phyloP scores from a whole-genome alignment of 306 rosid species.

The Cotoneaster glaucophyllus region DNA sequence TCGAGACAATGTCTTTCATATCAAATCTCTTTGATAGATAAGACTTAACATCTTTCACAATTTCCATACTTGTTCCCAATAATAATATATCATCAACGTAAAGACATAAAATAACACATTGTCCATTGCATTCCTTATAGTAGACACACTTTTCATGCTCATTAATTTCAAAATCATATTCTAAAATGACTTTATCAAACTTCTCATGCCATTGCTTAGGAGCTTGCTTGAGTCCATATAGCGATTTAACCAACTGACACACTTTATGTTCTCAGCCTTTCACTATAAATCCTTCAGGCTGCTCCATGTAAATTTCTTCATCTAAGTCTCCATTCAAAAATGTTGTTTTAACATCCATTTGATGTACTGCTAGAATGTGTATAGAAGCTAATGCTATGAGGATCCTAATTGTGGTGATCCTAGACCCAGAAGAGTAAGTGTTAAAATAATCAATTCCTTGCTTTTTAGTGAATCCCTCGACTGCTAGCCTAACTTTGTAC shows the following conservation, averaged over 20 bases:
- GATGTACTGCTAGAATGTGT: background rate
- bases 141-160: slow-evolving; percentile 1
- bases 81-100: background rate
- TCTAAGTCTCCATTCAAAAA: background rate
- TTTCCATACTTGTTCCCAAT: background rate
- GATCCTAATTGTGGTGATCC: background rate
- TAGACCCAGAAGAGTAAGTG: background rate
- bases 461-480: background rate
- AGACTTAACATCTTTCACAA: background rate
- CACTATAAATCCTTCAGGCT: background rate
- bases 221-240: background rate
- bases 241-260: background rate
- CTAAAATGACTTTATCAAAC: background rate
- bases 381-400: background rate
- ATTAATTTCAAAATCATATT: background rate
- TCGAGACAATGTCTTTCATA: background rate
- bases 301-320: background rate
- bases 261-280: background rate
- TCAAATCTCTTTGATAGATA: background rate
- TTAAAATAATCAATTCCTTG: background rate
- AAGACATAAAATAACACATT: background rate
- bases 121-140: background rate
- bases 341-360: background rate
- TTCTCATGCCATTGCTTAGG: background rate
- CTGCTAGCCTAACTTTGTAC: background rate